Percentiles rank a stretch among this genome's conserved stretches.
Evolutionary conservation across 1,284 basidiomycete genomes (phyloP).

Genomic region (Cryptococcus deneoformans): DNA sequence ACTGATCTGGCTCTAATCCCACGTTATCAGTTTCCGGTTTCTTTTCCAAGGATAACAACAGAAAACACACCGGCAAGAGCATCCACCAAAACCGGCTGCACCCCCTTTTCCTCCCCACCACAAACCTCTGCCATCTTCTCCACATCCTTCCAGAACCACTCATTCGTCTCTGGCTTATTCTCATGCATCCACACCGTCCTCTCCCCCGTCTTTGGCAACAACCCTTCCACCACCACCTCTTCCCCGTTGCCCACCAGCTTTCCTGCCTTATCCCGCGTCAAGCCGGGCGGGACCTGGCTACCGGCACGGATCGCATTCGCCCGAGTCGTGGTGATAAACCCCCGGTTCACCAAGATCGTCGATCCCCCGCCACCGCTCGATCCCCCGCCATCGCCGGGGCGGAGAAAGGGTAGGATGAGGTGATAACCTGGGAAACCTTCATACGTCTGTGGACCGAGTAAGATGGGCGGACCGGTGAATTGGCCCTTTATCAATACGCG

Average conservation of each 20-base stretch:
- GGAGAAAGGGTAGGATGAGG: conserved; percentile 77
- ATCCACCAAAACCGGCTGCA: conserved; percentile 83
- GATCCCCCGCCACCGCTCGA: conserved; percentile 43
- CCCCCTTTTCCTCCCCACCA: conserved; percentile 64
- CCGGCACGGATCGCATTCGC: conserved; percentile 40
- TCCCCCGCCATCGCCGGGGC: conserved; percentile 47
- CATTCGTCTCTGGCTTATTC: conserved; percentile 73
- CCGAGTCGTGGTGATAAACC: conserved; percentile 65
- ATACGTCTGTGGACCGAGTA: conserved; percentile 79
- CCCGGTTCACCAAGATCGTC: conserved; percentile 80
- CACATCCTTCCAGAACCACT: conserved; percentile 93
- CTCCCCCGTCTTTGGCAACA: conserved; percentile 60
- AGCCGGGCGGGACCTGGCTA: conserved; percentile 53
- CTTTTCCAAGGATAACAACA: no score
- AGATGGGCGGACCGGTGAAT: conserved; percentile 75
- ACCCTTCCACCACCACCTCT: conserved; percentile 54
- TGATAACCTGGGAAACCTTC: conserved; percentile 82
- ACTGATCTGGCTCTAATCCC: conserved; percentile 67
- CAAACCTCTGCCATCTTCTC: conserved; percentile 72
- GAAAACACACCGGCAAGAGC: conserved; percentile 55
- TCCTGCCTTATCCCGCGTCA: conserved; percentile 17
- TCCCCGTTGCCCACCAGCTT: conserved; percentile 9
- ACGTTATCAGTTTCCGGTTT: not conserved
- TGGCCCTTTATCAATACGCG: conserved; percentile 74
- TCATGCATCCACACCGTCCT: conserved; percentile 71